A percentile compares a stretch with the other conserved stretches of the same genome.
Conservation (phyloP, 2,329 filamentous ascomycete species). For the Ustulina deusta region DNA sequence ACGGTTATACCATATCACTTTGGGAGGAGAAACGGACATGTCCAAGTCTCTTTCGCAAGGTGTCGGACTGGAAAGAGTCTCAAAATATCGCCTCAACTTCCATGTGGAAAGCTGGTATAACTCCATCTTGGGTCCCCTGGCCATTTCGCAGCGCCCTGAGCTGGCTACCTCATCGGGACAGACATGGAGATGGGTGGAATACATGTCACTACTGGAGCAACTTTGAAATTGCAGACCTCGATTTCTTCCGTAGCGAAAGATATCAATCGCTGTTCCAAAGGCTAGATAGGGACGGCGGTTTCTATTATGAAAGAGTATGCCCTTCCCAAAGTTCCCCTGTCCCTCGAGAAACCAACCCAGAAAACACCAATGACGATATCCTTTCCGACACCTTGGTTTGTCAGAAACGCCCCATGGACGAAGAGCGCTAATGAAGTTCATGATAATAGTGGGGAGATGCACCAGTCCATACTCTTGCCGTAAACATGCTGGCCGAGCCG, state of each 20-base stretch:
- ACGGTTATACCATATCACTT: conserved; percentile 59
- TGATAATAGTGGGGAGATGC: conserved; percentile 58
- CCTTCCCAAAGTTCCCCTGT: background rate
- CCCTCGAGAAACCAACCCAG: background rate
- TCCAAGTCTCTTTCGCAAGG: conserved; percentile 57
- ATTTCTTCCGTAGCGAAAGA: conserved; percentile 56
- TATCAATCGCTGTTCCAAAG: conserved; percentile 58
- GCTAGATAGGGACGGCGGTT: conserved; percentile 57
- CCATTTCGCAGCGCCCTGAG: conserved; percentile 54
- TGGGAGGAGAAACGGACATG: conserved; percentile 58
- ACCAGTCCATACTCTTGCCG: conserved; percentile 58
- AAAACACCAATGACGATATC: no score
- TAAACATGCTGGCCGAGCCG: conserved; percentile 57
- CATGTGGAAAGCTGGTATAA: conserved; percentile 57
- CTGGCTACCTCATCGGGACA: conserved; percentile 55
- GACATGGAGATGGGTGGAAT: conserved; percentile 57
- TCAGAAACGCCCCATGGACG: background rate
- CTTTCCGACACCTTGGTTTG: background rate
- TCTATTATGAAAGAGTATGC: conserved; percentile 58
- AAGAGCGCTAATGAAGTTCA: conserved; percentile 19
- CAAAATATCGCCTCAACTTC: conserved; percentile 52
- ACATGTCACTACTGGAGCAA: conserved; percentile 62
- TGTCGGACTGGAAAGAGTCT: conserved; percentile 58
- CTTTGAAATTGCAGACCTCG: conserved; percentile 60
- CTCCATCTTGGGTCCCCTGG: conserved; percentile 57